Conservation (phyloP, 192 early-diverging fungal species). For the Rhizoclosmatium globosum region DNA sequence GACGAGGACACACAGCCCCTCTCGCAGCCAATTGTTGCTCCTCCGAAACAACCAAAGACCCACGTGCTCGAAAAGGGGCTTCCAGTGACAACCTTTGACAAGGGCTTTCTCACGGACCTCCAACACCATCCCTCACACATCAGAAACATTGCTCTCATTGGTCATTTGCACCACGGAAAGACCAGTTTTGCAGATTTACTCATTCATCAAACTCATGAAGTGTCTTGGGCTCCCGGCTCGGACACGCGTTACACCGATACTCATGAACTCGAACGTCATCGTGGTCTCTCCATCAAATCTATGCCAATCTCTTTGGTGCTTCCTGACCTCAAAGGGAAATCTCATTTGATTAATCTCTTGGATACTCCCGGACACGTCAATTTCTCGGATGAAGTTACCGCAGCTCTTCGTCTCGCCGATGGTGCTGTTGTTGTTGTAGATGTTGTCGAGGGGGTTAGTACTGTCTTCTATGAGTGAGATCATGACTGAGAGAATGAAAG, state of each 20-base stretch:
- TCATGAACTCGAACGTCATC: constrained; percentile 87
- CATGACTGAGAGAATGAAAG: too few relatives aligned
- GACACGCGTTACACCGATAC: constrained; percentile 88
- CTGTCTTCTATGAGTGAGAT: constrained; percentile 11
- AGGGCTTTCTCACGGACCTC: constrained; percentile 73
- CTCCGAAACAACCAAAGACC: constrained; percentile 86
- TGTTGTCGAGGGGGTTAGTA: constrained; percentile 86
- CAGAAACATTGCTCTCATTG: constrained; percentile 90
- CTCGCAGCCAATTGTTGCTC: constrained; percentile 93
- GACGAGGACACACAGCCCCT: constrained; percentile 98
- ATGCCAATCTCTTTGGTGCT: constrained; percentile 93
- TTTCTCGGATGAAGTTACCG: constrained; percentile 93
- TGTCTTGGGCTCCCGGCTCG: constrained; percentile 59
- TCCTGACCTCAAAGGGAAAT: constrained; percentile 87
- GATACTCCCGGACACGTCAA: constrained; percentile 97
- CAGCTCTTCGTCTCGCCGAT: constrained; percentile 85
- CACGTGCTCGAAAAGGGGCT: constrained; percentile 85
- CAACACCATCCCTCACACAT: constrained; percentile 74
- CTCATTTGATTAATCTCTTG: constrained; percentile 86
- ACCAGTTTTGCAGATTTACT: constrained; percentile 93
- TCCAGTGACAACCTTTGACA: constrained; percentile 84
- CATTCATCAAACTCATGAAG: constrained; percentile 85
- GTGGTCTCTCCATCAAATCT: constrained; percentile 91
- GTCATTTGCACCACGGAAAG: constrained; percentile 98
- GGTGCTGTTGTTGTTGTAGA: constrained; percentile 94